Evolutionary conservation across 352 stramenopile genomes (phyloP).

Genomic region (Phytopythium boreale): DNA sequence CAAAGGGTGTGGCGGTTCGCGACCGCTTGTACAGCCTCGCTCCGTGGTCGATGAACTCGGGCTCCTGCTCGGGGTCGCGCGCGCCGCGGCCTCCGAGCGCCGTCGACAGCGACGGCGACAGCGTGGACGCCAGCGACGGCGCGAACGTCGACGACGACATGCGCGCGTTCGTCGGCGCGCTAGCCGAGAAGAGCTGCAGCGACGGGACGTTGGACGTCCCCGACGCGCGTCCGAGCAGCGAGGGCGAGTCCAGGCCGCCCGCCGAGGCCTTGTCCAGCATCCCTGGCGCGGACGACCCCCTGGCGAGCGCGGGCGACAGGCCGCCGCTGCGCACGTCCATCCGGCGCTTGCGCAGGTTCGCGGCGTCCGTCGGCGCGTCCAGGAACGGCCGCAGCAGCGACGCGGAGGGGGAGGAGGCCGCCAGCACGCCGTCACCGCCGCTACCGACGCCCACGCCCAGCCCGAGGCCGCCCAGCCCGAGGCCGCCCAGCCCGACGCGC

Average conservation of each 20-base stretch:
- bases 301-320: constrained; percentile 15
- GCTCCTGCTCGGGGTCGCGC: constrained; percentile 34
- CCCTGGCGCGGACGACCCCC: constrained; percentile 10
- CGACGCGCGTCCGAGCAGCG: constrained; percentile 6
- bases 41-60: constrained; percentile 15
- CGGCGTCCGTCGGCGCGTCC: constrained; percentile 9
- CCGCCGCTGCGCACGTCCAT: constrained; percentile 14
- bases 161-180: constrained; percentile 7
- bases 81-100: constrained; percentile 10
- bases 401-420: constrained; percentile 7
- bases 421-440: neutral
- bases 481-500: neutral
- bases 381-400: constrained; percentile 20
- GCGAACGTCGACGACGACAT: constrained; percentile 12
- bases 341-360: constrained; percentile 21
- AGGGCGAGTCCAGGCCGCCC: constrained; percentile 6
- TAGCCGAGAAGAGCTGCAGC: constrained; percentile 23
- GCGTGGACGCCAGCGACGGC: constrained; percentile 10
- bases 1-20: constrained; percentile 8
- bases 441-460: neutral
- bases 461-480: neutral
- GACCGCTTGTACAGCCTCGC: constrained; percentile 25
- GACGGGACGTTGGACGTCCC: neutral
- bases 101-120: constrained; percentile 22
- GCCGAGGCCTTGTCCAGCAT: constrained; percentile 5